These are phyloP conservation scores for Ogataea pilisensis DNA, from an alignment of 805 yeast genomes.

Conservation along the genomic window DNA sequence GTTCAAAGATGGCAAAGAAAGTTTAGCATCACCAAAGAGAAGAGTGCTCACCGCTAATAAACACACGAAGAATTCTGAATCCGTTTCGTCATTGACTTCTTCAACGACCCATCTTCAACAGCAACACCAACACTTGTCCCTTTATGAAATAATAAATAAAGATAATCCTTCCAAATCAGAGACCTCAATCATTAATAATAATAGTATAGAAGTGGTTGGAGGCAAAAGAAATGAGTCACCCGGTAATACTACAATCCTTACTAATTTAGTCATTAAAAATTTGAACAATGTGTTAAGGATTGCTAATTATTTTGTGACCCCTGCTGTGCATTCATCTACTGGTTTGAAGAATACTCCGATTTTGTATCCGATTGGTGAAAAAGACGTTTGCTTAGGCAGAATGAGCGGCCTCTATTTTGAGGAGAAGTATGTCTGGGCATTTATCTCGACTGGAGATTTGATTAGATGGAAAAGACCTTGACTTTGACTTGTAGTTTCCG, in stretches of 20 bases:
- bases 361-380: slow-evolving; percentile 31
- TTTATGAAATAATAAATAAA: slow-evolving; percentile 26
- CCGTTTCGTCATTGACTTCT: slow-evolving; percentile 29
- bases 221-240: not conserved
- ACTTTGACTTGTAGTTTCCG: too few relatives aligned
- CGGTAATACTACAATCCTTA: slow-evolving; percentile 3
- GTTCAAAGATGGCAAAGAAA: not conserved
- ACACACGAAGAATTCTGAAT: slow-evolving; percentile 19
- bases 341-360: slow-evolving; percentile 26
- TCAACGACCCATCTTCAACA: slow-evolving; percentile 18
- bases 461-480: slow-evolving; percentile 36
- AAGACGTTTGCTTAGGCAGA: slow-evolving; percentile 31
- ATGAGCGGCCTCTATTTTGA: slow-evolving; percentile 30
- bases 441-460: slow-evolving; percentile 34
- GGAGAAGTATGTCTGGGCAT: slow-evolving; percentile 33
- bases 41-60: slow-evolving; percentile 9
- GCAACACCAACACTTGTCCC: slow-evolving; percentile 21
- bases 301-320: not conserved
- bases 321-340: slow-evolving; percentile 23
- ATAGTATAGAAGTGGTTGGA: too few relatives aligned
- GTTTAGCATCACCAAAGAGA: slow-evolving; percentile 10
- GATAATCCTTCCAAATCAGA: slow-evolving; percentile 10
- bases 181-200: slow-evolving; percentile 1
- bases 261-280: not conserved
- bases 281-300: not conserved